Evolutionary conservation across 2,329 filamentous ascomycete genomes (phyloP), one percentile per base, ranked within the genome.

Genomic region (Graphium sp.): DNA sequence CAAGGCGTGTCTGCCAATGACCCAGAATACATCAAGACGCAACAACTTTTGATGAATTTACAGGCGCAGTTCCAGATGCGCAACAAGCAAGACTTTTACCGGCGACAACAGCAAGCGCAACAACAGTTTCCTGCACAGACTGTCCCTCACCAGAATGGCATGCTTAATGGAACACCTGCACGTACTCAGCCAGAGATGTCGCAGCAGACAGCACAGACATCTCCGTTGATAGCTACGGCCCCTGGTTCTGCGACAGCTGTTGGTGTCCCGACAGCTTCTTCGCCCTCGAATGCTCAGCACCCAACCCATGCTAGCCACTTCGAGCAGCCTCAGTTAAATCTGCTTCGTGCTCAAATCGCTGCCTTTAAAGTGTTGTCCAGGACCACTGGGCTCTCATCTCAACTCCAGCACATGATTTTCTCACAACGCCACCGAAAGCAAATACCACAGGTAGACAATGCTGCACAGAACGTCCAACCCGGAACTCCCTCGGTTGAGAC

Each of bases 311-410:
- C 50, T 14, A 63, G 64, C 28, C 73, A 73, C 35, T 85, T 93
- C 47, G 75, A 74, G 9, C 66, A 68, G 15, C 79, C 89, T 32
- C 89, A 98, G 48, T 58, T 93, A 25, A 62, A 66, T 15, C 70
- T 81, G 24, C 58, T 98, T 7, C 67, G 82, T 34, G 75, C 80
- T 38, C 89, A 98, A 48, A 93, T 95, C 28, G 66, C 77, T 41
- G 85, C 87, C 0, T 95, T 94, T 55, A 91, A 91, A 52, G 66
- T 84, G 39, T 62, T 98, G 4, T 77, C 81, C 5, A 91, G 89
- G 51, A 93, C 93, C 40, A 63, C 78, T 10, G 77, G 84, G 1
- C 71, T 95, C 4, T 83, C 87, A 1, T 53, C 68, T 18, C 66
- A 71, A 36, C 67, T 93, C 37, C 83, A 92, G 47, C 79, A 87